Evolutionary conservation across 768 basidiomycete species (phyloP), one percentile per base, ranked within the genome.

Genomic region (Leccinum arenicola): DNA sequence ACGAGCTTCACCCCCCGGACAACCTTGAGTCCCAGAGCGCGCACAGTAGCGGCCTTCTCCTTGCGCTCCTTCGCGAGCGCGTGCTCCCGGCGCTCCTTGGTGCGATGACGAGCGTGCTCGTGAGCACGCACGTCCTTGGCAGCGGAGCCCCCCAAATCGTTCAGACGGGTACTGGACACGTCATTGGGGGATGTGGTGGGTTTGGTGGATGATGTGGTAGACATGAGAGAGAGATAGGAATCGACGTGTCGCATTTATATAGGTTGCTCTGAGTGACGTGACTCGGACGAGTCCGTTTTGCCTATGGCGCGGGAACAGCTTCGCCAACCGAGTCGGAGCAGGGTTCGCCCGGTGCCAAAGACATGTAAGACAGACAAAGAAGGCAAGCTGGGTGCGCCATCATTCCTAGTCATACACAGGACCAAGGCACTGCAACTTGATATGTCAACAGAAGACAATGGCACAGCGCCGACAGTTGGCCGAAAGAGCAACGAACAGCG

Each of bases 21-120:
- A 15, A 54, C 56, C 58, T 68, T 73, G 63, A 69, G 47, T 12
- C 68, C 69, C 6, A 63, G 23, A 27, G 59, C 59, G 6, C 59
- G 61, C 52, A 49, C 54, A 3, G 47, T 54, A 3, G 67, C 59
- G 7, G 60, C 68, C 60, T 64, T 68, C 60, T 73, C 67, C 62
- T 74, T 73, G 60, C 71, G 71, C 57, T 71, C 63, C 71, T 61
- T 71, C 9, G 64, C 60, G 6, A 71, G 69, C 12, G 66, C 62
- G 9, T 74, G 68, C 60, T 69, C 73, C 52, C 55, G 73, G 27
- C 71, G 70, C 57, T 72, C 70, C 60, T 73, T 73, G 55, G 57
- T 63, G 23, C 66, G 72, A 33, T 73, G 72, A 57, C 74, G 72
- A 8, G 72, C 73, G 31, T 70, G 74, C 63, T 73, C 72, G 12